Conservation (phyloP, 306 rosid genomes). For the Nissolia schottii region DNA sequence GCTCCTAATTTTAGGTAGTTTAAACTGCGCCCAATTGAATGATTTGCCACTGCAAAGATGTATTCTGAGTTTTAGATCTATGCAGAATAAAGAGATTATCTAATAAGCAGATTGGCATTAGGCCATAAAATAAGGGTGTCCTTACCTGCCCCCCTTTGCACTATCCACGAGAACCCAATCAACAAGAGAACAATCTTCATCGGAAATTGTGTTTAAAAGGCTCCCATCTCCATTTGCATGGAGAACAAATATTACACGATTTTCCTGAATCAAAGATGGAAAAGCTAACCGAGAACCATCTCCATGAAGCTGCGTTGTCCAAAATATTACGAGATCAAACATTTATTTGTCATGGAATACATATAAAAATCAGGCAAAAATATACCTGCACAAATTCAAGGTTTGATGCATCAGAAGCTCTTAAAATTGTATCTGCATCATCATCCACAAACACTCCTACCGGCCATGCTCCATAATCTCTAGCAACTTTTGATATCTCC, state of each 20-base stretch:
- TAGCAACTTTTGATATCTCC: slow-evolving; percentile 84
- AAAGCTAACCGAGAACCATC: slow-evolving; percentile 66
- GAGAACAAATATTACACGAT: slow-evolving; percentile 76
- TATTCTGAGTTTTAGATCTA: slow-evolving; percentile 10
- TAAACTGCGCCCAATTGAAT: slow-evolving; percentile 71
- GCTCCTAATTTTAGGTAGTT: slow-evolving; percentile 62
- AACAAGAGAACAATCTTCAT: slow-evolving; percentile 59
- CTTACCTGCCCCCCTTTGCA: slow-evolving; percentile 84
- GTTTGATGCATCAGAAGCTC: slow-evolving; percentile 58
- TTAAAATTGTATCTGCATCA: slow-evolving; percentile 61
- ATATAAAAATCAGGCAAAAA: background rate
- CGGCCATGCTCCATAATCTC: slow-evolving; percentile 73
- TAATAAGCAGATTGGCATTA: background rate
- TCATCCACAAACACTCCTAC: slow-evolving; percentile 97
- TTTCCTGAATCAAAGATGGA: slow-evolving; percentile 43
- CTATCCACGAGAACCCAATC: slow-evolving; percentile 89
- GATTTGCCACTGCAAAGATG: slow-evolving; percentile 61
- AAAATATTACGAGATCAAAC: slow-evolving; percentile 9
- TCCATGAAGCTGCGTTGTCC: slow-evolving; percentile 83
- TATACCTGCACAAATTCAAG: slow-evolving; percentile 84
- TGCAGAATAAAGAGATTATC: background rate
- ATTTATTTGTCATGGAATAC: slow-evolving; percentile 4
- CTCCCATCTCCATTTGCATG: slow-evolving; percentile 73
- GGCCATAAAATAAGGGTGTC: slow-evolving; percentile 2
- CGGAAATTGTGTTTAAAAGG: slow-evolving; percentile 57